Evolutionary conservation across 306 rosid species (phyloP).

Genomic region (Corylus heterophylla): DNA sequence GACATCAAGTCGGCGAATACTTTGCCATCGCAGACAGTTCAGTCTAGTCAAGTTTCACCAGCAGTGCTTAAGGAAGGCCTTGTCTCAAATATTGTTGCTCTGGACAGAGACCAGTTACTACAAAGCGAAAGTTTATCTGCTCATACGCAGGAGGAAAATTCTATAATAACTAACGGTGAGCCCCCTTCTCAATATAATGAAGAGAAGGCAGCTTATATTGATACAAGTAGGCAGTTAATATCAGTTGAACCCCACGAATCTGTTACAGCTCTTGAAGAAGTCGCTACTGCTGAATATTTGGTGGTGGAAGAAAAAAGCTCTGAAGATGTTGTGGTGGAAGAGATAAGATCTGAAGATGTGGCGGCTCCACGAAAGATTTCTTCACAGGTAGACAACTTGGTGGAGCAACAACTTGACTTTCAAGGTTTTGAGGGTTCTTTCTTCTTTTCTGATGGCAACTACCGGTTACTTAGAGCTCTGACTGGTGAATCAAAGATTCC

Average conservation of each 20-base stretch:
- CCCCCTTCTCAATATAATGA: slow-evolving; percentile 41
- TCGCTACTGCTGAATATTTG: slow-evolving; percentile 31
- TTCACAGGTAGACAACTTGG: slow-evolving; percentile 33
- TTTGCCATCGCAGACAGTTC: slow-evolving; percentile 41
- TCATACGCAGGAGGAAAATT: slow-evolving; percentile 42
- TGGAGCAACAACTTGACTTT: slow-evolving; percentile 40
- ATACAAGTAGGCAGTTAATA: slow-evolving; percentile 33
- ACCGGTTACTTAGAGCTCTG: slow-evolving; percentile 64
- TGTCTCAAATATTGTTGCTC: slow-evolving; percentile 26
- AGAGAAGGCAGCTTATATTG: slow-evolving; percentile 40
- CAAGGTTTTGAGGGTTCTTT: slow-evolving; percentile 74
- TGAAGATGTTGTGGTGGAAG: slow-evolving; percentile 36
- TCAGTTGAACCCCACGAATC: slow-evolving; percentile 43
- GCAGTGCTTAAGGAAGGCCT: slow-evolving; percentile 43
- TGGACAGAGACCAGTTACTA: slow-evolving; percentile 32
- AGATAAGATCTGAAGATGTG: not conserved
- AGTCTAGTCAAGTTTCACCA: slow-evolving; percentile 46
- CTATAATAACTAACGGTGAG: slow-evolving; percentile 30
- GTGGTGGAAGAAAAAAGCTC: slow-evolving; percentile 27
- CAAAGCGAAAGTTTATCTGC: slow-evolving; percentile 26
- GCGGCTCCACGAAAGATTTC: slow-evolving; percentile 25
- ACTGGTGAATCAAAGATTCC: slow-evolving; percentile 69
- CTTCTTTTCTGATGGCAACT: slow-evolving; percentile 81
- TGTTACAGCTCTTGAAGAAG: slow-evolving; percentile 36
- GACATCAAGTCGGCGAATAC: slow-evolving; percentile 54